phyloP scores from a whole-genome alignment of 139 green algal species.

The Picochlorum costavermella region DNA sequence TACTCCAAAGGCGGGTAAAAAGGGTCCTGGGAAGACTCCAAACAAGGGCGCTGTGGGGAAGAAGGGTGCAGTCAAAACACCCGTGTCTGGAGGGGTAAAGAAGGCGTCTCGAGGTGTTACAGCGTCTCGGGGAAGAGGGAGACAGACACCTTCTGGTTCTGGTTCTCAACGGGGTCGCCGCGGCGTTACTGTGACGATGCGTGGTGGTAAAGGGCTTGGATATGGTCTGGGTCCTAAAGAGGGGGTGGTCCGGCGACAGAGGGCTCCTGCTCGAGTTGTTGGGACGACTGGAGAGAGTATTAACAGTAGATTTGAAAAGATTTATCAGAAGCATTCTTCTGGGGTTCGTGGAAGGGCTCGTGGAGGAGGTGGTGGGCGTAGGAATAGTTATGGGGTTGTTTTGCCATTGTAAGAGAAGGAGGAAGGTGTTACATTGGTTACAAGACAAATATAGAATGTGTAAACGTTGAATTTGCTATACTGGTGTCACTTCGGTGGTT shows the following conservation, averaged over 20 bases:
- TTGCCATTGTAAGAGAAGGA: not conserved
- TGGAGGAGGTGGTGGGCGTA: not conserved
- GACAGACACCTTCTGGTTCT: not conserved
- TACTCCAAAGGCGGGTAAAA: no score
- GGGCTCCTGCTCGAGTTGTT: not conserved
- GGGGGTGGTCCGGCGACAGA: not conserved
- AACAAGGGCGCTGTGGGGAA: no score
- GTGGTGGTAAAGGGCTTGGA: not conserved
- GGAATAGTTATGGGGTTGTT: not conserved
- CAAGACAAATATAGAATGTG: no score
- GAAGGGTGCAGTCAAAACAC: not conserved
- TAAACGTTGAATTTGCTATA: no score
- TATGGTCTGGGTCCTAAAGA: conserved; percentile 1
- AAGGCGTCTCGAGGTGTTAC: not conserved
- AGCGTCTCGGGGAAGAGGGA: not conserved
- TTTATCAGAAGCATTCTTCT: conserved; percentile 1
- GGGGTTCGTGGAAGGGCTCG: no score
- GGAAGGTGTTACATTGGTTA: no score
- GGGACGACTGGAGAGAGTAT: not conserved
- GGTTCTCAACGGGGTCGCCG: not conserved
- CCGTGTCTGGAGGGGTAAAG: not conserved
- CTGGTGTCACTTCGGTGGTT: no score
- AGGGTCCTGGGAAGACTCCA: no score
- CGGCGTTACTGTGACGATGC: not conserved
- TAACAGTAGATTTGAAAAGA: conserved; percentile 4